Evolutionary conservation across 192 early-diverging fungal genomes (phyloP), one percentile per base, ranked within the genome.

Genomic region (Tieghemiomyces parasiticus): DNA sequence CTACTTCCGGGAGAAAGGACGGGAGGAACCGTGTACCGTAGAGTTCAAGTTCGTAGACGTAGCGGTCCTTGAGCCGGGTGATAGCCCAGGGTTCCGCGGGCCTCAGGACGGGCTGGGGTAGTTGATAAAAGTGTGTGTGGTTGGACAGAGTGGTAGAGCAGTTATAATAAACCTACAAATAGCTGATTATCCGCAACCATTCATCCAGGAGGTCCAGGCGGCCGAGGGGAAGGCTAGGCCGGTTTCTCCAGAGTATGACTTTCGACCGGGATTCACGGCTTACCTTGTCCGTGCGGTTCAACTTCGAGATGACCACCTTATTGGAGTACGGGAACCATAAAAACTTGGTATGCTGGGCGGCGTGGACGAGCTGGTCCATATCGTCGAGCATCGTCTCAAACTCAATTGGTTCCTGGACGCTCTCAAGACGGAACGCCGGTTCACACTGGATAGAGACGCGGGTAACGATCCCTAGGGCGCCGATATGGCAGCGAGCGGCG

Each of bases 261-360:
- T n/a, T n/a, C n/a, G n/a, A n/a, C n/a, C n/a, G n/a, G n/a, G n/a
- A n/a, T n/a, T n/a, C n/a, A n/a, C n/a, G n/a, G n/a, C 45, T 35
- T 31, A 62, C 66, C 62, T 68, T 74, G 0, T 49, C 69, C 0
- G 84, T 78, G 24, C 83, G 74, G 60, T 84, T 84, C 29, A 80
- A 79, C 0, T 74, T 73, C 82, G 83, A 89, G 10, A 85, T 71
- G 20, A 82, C 78, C 10, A 78, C 77, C 49, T 78, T 70, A 52
- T 89, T 78, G 9, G 81, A 83, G 46, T 89, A 81, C 28, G 86
- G 84, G 59, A 80, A 89, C 81, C 84, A 89, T 81, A 84, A 84
- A 12, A 89, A 61, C n/a, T 83, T 79, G 22, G 82, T 78, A 61
- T 89, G 83, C 64, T 89, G 80, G 12, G 86, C 80, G 9, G 83